Conservation (phyloP, 2,329 filamentous ascomycete genomes). For the Cryphonectria japonica region DNA sequence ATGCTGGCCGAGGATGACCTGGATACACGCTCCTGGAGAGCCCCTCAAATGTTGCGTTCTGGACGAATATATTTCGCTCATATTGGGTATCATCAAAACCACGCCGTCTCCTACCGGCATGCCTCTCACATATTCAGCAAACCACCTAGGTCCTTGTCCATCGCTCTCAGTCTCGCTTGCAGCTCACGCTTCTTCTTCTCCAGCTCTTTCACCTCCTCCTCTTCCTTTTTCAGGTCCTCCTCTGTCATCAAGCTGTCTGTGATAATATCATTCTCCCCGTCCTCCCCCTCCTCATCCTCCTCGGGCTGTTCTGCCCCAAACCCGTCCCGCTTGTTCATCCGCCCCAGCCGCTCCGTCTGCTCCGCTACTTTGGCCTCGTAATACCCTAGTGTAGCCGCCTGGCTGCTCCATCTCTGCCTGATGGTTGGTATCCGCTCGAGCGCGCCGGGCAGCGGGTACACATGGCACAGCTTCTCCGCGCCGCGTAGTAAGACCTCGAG, state of each 20-base stretch:
- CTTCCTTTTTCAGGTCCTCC: constrained; percentile 70
- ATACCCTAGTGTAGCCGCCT: constrained; percentile 74
- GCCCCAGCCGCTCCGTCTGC: constrained; percentile 73
- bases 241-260: constrained; percentile 60
- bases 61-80: not conserved
- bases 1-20: not conserved
- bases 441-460: constrained; percentile 83
- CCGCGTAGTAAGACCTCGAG: constrained; percentile 83
- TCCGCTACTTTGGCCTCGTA: constrained; percentile 81
- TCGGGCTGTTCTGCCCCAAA: constrained; percentile 60
- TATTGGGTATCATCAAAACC: constrained; percentile 27
- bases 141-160: constrained; percentile 61
- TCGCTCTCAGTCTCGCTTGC: constrained; percentile 54
- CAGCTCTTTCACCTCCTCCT: constrained; percentile 65
- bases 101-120: constrained; percentile 11
- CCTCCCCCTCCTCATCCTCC: constrained; percentile 58
- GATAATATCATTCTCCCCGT: constrained; percentile 53
- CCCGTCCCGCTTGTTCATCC: constrained; percentile 69
- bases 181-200: constrained; percentile 61
- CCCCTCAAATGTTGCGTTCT: not conserved
- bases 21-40: not conserved
- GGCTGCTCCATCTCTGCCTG: constrained; percentile 70
- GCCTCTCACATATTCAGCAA: constrained; percentile 54
- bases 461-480: constrained; percentile 85
- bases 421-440: constrained; percentile 74